Percentiles rank a stretch among this genome's conserved stretches.
phyloP scores from a whole-genome alignment of 352 stramenopile genomes.

The Blastocystis sp. region DNA sequence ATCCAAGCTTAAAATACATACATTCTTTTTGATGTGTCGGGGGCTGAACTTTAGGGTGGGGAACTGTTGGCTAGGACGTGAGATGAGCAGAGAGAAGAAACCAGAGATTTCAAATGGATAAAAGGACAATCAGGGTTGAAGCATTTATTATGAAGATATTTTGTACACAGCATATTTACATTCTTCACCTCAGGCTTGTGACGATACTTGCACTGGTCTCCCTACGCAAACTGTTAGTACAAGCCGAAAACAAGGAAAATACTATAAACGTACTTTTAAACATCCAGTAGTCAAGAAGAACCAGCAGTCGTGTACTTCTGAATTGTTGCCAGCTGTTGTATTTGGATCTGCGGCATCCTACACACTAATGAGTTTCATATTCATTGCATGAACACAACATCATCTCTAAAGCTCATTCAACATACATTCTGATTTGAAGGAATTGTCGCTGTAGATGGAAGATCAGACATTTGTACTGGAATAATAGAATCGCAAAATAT shows the following conservation, averaged over 20 bases:
- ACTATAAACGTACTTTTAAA: background rate
- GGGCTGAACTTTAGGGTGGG: background rate
- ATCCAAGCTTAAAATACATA: slow-evolving; percentile 8
- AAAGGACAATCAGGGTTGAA: slow-evolving; percentile 36
- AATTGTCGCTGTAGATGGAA: background rate
- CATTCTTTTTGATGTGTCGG: background rate
- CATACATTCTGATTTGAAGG: background rate
- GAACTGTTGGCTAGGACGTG: background rate
- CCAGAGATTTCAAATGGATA: slow-evolving; percentile 32
- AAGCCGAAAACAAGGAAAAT: background rate
- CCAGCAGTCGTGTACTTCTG: background rate
- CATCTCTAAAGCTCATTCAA: background rate
- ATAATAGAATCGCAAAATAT: background rate
- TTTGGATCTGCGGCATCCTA: background rate
- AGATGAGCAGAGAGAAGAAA: background rate
- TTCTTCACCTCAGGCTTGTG: slow-evolving; percentile 29
- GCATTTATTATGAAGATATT: slow-evolving; percentile 1
- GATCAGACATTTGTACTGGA: background rate
- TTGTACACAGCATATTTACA: slow-evolving; percentile 42
- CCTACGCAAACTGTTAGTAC: slow-evolving; percentile 16
- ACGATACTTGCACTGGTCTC: slow-evolving; percentile 9
- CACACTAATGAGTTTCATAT: background rate
- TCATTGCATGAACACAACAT: background rate
- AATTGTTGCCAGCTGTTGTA: background rate
- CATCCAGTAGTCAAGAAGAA: slow-evolving; percentile 51